phyloP scores from a whole-genome alignment of 2,329 filamentous ascomycete genomes.

The Colletotrichum lentis region DNA sequence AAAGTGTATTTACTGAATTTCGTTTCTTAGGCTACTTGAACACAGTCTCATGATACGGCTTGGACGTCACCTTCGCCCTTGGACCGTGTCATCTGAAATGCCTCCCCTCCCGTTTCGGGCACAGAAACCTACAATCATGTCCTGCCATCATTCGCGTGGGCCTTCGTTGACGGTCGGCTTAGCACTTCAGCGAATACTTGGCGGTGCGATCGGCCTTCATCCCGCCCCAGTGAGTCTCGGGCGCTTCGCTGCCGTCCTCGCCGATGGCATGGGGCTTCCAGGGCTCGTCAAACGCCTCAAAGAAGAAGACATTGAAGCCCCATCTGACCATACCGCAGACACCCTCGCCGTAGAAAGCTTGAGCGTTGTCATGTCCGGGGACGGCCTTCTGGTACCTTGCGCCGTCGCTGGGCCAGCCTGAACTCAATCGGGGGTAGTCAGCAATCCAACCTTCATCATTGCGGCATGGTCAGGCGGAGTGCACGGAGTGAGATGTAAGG shows the following conservation, averaged over 20 bases:
- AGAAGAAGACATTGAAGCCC: constrained; percentile 75
- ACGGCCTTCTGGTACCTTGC: constrained; percentile 68
- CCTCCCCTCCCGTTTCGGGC: too few species aligned
- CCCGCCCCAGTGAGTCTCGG: constrained; percentile 75
- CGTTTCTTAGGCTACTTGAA: not conserved
- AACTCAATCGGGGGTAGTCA: constrained; percentile 6
- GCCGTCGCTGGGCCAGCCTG: constrained; percentile 69
- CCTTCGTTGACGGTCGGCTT: not conserved
- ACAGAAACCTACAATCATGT: not conserved
- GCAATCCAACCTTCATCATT: constrained; percentile 1
- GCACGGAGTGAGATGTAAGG: not conserved
- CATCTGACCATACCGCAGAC: constrained; percentile 71
- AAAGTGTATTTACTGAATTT: constrained; percentile 19
- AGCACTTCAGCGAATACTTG: constrained; percentile 58
- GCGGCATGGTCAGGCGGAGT: not conserved
- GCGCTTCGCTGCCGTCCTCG: constrained; percentile 66
- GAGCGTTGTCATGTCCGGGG: constrained; percentile 66
- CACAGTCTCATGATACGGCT: not conserved
- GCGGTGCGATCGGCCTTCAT: constrained; percentile 66
- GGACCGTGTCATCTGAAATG: constrained; percentile 26
- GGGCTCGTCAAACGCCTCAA: constrained; percentile 77
- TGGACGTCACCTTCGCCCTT: too few species aligned
- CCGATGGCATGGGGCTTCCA: constrained; percentile 73
- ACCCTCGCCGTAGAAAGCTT: constrained; percentile 67
- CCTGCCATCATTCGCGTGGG: not conserved